These are phyloP conservation scores for Gracilariopsis chorda DNA, from an alignment of 23 red algal species.

Conservation along the genomic window DNA sequence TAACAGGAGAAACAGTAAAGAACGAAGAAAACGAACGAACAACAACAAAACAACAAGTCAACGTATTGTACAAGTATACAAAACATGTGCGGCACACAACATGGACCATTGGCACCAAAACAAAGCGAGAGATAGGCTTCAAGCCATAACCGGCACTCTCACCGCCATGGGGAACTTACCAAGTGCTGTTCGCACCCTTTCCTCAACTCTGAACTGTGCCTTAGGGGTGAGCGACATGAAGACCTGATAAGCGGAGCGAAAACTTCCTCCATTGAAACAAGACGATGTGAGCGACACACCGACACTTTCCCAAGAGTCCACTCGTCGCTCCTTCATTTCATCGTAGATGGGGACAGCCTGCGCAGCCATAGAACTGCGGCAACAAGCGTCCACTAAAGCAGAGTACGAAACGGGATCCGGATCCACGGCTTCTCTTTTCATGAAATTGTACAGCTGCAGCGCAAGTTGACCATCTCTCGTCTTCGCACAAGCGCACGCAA, in stretches of 20 bases:
- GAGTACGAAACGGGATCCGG: conserved; percentile 77
- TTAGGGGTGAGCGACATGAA: conserved; percentile 17
- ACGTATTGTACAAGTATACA: too few relatives aligned
- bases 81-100: too few relatives aligned
- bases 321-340: conserved; percentile 30
- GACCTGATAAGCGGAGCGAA: background rate
- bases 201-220: background rate
- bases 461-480: conserved; percentile 61
- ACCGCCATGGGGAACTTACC: background rate
- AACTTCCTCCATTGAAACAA: conserved; percentile 16
- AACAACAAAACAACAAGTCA: too few relatives aligned
- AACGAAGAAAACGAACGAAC: too few relatives aligned
- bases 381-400: conserved; percentile 69
- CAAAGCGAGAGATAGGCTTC: background rate
- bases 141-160: background rate
- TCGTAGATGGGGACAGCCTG: conserved; percentile 41
- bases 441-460: conserved; percentile 50
- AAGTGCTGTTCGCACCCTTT: background rate
- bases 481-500: conserved; percentile 74
- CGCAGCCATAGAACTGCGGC: conserved; percentile 32
- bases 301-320: conserved; percentile 61
- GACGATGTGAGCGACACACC: conserved; percentile 30
- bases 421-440: conserved; percentile 32
- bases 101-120: too few relatives aligned
- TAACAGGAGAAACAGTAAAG: too few relatives aligned